These are phyloP conservation scores for Oidiodendron maius DNA, from an alignment of 495 filamentous ascomycete genomes.

Conservation along the genomic window DNA sequence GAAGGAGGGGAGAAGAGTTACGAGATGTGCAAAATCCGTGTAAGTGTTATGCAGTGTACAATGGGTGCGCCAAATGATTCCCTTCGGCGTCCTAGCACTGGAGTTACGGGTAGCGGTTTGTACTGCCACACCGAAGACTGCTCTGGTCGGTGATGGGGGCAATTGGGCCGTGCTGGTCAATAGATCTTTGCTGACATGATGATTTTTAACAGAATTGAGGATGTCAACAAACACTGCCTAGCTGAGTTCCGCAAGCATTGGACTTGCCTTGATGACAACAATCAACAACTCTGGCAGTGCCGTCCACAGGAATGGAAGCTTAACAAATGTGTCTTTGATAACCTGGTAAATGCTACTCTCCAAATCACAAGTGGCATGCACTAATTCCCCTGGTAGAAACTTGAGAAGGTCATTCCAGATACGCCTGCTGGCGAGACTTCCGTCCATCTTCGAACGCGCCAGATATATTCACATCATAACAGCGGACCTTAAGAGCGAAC, in stretches of 20 bases:
- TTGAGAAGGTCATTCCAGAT: constrained; percentile 87
- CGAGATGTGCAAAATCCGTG: constrained; percentile 93
- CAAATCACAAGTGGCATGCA: too few species aligned
- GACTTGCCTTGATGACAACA: constrained; percentile 94
- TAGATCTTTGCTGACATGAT: background rate
- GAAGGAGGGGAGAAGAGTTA: constrained; percentile 93
- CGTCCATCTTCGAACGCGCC: constrained; percentile 72
- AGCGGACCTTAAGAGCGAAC: constrained; percentile 15
- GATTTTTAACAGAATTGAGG: constrained; percentile 59
- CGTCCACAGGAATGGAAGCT: constrained; percentile 70
- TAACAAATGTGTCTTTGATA: constrained; percentile 91
- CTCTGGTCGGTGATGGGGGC: background rate
- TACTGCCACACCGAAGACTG: background rate
- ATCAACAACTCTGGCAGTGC: constrained; percentile 94
- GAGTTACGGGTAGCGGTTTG: too few species aligned
- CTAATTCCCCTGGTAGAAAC: constrained; percentile 46
- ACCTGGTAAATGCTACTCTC: constrained; percentile 65
- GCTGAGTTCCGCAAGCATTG: constrained; percentile 87
- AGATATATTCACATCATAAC: constrained; percentile 60
- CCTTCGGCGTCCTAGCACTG: too few species aligned
- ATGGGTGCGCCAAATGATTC: too few species aligned
- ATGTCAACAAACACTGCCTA: constrained; percentile 93
- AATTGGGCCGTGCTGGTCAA: background rate
- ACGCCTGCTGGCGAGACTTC: constrained; percentile 69
- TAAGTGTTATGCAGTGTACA: constrained; percentile 50